Evolutionary conservation across 768 basidiomycete species (phyloP), one percentile per base, ranked within the genome.

Genomic region (Boletus vinaceobasis): DNA sequence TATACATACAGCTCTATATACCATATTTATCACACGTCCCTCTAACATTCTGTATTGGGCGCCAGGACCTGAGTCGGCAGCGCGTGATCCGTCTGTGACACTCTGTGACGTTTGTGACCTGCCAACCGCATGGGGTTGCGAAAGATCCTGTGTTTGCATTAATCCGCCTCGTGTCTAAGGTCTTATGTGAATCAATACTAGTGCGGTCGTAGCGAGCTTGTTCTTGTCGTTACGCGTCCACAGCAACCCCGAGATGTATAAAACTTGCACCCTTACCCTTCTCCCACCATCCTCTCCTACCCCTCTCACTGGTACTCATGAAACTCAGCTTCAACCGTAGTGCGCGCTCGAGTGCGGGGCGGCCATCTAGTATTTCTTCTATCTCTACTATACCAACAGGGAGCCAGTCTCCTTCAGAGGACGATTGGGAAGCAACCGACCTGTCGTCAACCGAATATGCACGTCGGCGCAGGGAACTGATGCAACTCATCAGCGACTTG

Each of bases 401-500:
- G 4, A 26, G 26, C 3, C 58, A 15, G 0, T 53, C 66, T 17
- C 38, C 58, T 29, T 43, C 59, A 27, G 66, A 60, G 0, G 66
- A 56, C 5, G 26, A 4, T 23, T 58, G 39, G 57, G 62, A 54
- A 4, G 8, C 61, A 1, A 15, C 59, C 7, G 60, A 63, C 45
- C 56, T 75, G 45, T 58, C 72, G 7, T 65, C 68, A 1, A 68
- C 56, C 8, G 73, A 73, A 31, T 80, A 80, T 66, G 76, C 77
- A 0, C 67, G 66, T 9, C 71, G 54, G 35, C 72, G 78, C 38
- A 69, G 62, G 37, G 72, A 74, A 49, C 50, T 79, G 14, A 73
- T 79, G 63, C 63, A 68, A n/a, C 60, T 80, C 4, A 61, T 72
- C 32, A 70, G 58, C n/a, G 71, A 74, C 32, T 64, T 80, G 15